phyloP scores from a whole-genome alignment of 2,329 filamentous ascomycete species.

The Xylariaceae sp. region DNA sequence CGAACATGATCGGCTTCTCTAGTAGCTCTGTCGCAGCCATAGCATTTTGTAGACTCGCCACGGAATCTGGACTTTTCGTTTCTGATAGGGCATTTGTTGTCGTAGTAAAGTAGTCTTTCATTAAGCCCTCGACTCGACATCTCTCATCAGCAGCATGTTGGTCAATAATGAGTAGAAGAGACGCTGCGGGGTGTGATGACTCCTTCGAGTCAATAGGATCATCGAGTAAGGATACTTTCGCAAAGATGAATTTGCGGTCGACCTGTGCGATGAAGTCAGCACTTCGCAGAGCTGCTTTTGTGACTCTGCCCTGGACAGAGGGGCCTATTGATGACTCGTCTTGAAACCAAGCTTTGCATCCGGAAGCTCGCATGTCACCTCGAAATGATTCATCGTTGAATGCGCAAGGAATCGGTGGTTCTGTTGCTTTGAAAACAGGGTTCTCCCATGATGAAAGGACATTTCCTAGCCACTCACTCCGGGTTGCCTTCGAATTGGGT shows the following conservation, averaged over 20 bases:
- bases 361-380: constrained; percentile 5
- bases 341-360: constrained; percentile 10
- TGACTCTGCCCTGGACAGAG: constrained; percentile 49
- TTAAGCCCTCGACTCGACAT: constrained; percentile 71
- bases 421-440: constrained; percentile 62
- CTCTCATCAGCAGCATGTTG: constrained; percentile 96
- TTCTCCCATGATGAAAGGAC: constrained; percentile 70
- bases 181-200: not conserved
- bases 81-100: constrained; percentile 2
- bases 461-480: constrained; percentile 54
- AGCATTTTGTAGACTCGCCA: constrained; percentile 1
- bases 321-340: constrained; percentile 23
- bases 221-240: constrained; percentile 47
- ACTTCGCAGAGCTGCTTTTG: constrained; percentile 55
- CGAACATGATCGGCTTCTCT: constrained; percentile 59
- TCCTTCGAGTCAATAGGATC: not conserved
- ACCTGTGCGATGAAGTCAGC: constrained; percentile 77
- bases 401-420: constrained; percentile 43
- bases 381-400: no score
- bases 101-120: constrained; percentile 49
- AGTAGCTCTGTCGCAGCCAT: constrained; percentile 37
- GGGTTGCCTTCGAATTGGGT: constrained; percentile 13
- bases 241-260: constrained; percentile 84
- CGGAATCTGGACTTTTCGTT: not conserved
- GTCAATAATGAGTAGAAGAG: constrained; percentile 72